Evolutionary conservation across 2,329 filamentous ascomycete species (phyloP).

Genomic region (Diplodia scrobiculata): DNA sequence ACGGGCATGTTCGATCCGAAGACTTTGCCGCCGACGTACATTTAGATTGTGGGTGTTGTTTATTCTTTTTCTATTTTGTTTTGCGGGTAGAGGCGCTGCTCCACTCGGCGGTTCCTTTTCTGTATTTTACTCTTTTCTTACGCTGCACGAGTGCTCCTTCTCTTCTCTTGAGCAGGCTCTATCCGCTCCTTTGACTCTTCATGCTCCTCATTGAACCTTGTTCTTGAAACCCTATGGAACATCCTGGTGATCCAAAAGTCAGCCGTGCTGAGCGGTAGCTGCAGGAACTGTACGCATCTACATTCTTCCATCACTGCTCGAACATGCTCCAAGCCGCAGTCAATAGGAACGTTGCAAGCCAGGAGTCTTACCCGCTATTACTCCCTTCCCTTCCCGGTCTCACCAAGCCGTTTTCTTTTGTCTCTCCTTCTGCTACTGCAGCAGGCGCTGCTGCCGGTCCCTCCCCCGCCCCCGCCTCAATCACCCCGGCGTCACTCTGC

Average conservation of each 20-base stretch:
- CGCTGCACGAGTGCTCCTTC: background rate
- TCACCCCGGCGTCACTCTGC: background rate
- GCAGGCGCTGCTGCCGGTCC: background rate
- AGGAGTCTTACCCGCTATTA: background rate
- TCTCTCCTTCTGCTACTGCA: background rate
- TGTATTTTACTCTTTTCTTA: background rate
- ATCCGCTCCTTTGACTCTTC: background rate
- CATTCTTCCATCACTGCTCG: background rate
- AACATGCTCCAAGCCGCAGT: background rate
- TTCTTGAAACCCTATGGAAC: background rate
- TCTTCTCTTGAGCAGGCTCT: background rate
- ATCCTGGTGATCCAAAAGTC: background rate
- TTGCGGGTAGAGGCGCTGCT: background rate
- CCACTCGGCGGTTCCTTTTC: background rate
- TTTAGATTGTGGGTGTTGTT: background rate
- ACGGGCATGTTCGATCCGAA: conserved; percentile 31
- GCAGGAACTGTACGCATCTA: background rate
- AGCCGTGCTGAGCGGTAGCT: background rate
- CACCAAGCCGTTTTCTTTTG: background rate
- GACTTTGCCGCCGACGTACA: background rate
- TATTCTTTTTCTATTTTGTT: background rate
- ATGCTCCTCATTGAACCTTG: background rate
- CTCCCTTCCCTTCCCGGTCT: background rate
- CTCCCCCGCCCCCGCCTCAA: background rate
- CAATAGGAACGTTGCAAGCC: background rate